Base-by-base conservation (phyloP, 2,329 filamentous ascomycete species). In the Ascochyta fabae region DNA sequence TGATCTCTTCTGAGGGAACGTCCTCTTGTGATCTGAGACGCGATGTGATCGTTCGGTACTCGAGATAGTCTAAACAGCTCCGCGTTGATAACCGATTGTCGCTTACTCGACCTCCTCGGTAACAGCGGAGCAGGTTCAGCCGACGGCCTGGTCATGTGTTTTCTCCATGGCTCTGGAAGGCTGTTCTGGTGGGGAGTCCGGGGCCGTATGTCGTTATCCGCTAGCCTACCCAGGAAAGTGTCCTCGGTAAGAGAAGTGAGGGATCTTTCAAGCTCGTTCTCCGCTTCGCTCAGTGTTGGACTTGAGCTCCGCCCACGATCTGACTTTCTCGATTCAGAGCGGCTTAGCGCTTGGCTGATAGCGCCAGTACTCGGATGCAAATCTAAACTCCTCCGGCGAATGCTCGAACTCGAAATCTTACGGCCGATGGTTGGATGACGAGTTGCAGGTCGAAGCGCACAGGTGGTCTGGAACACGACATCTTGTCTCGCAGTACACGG, bases 231-330 rank as follows among this genome's bases (percentile, higher is more conserved):
- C 45, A 78, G 61, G 7, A 76, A 78, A 56, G 49, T 48, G 12
- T 62, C 45, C 16, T 60, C 55, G 4, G 58, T 58, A 35, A 78
- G 67, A 3, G 77, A 65, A 44, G 59, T 59, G n/a, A 75, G 64
- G 16, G 71, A 64, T 36, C 68, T 59, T 27, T 73, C 65, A 19
- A 75, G 61, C 26, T 78, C 78, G 12, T 72, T 62, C 59, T 78
- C 78, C 9, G 78, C 79, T 64, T 82, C 75, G 56, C 78, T 81
- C 43, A 80, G 66, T 1, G 79, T 80, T n/a, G 79, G 79, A 52
- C 77, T 81, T 16, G 63, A 38, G 19, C 34, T 60, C 39, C 45
- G 39, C n/a, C 48, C 42, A 26, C 29, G 43, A 39, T 29, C 55
- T 26, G 60, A 58, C 39, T 66, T 60, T 24, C 56, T 64, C 26